A percentile compares a stretch with the other conserved stretches of the same genome.
Evolutionary conservation across 805 yeast genomes (phyloP).

Genomic region (Monosporozyma unispora): DNA sequence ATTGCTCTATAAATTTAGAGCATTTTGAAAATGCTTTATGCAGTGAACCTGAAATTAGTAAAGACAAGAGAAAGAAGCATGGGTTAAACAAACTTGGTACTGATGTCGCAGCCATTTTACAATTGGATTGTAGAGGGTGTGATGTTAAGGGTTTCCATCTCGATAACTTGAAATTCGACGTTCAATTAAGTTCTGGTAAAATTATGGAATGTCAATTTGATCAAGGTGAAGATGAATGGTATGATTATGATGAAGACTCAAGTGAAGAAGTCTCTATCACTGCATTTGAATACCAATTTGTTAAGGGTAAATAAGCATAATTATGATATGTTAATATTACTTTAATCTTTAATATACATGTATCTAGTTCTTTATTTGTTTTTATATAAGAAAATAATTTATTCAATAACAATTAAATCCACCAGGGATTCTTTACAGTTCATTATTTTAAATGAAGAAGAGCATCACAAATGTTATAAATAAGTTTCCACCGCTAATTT

Average conservation of each 20-base stretch:
- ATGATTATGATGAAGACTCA: conserved; percentile 85
- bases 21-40: conserved; percentile 21
- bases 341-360: neutral
- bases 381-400: neutral
- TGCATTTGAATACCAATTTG: conserved; percentile 60
- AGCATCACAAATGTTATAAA: neutral
- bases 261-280: conserved; percentile 73
- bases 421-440: neutral
- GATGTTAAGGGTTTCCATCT: conserved; percentile 64
- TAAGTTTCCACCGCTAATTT: neutral
- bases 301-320: conserved; percentile 23
- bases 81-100: conserved; percentile 16
- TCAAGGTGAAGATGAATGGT: conserved; percentile 79
- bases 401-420: neutral
- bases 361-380: neutral
- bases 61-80: conserved; percentile 22
- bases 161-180: conserved; percentile 26
- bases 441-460: neutral
- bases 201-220: conserved; percentile 37
- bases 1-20: conserved; percentile 19
- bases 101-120: conserved; percentile 37
- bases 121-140: conserved; percentile 80
- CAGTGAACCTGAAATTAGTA: conserved; percentile 12
- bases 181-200: conserved; percentile 18
- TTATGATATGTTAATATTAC: neutral